These are phyloP conservation scores for Capronia coronata DNA, from an alignment of 2,329 filamentous ascomycete species.

Conservation along the genomic window DNA sequence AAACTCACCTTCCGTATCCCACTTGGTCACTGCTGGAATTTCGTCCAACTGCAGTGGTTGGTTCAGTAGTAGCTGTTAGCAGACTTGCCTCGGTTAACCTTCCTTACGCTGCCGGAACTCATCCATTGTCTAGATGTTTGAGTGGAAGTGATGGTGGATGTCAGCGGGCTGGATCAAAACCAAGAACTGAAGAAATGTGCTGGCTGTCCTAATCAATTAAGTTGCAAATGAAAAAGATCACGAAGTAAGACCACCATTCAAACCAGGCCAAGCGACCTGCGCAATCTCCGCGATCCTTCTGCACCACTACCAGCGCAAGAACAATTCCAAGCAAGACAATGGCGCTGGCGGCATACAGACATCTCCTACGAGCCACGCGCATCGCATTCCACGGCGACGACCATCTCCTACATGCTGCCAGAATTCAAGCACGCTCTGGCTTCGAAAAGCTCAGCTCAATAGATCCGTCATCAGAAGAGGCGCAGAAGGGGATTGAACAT, in stretches of 20 bases:
- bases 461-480: constrained; percentile 52
- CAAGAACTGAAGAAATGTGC: no score
- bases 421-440: constrained; percentile 61
- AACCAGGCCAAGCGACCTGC: no score
- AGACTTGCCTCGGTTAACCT: constrained; percentile 6
- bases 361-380: constrained; percentile 70
- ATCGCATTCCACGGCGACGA: constrained; percentile 78
- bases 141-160: no score
- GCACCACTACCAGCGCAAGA: not conserved
- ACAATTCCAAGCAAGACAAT: constrained; percentile 34
- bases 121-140: no score
- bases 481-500: constrained; percentile 62
- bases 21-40: not conserved
- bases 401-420: constrained; percentile 62
- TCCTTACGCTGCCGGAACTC: not conserved
- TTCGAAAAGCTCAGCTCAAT: constrained; percentile 65
- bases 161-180: no score
- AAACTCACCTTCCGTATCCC: not conserved
- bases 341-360: constrained; percentile 71
- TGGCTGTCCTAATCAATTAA: no score
- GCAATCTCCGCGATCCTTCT: not conserved
- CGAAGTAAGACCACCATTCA: no score
- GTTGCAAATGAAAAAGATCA: not conserved
- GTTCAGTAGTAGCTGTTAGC: not conserved
- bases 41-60: no score